Base-by-base conservation (phyloP, 2,329 filamentous ascomycete species). In the Plectosphaerella plurivora region DNA sequence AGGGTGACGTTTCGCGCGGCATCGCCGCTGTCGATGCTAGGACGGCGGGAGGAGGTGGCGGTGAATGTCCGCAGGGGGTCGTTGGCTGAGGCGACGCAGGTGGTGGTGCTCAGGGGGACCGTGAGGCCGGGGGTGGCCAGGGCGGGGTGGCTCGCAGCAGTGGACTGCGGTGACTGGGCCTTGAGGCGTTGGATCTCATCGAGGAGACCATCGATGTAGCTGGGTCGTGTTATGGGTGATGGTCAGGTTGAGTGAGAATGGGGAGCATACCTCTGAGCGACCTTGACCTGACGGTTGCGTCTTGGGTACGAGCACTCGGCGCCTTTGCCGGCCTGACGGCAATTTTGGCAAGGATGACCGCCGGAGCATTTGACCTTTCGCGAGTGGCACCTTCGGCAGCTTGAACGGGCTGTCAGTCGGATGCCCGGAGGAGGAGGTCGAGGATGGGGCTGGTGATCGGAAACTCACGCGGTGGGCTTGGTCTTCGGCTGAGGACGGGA, bases 341-440 rank as follows among this genome's bases (percentile, higher is more conserved):
- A 69, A 47, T 66, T 68, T 3, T 61, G 57, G 48, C 67, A 69
- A 1, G 67, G 67, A n/a, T 60, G 57, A 0, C 62, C 67, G 0
- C 67, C 67, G 1, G 65, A 66, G 22, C 67, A 69, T 39, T 65
- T 68, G 7, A 69, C 65, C 49, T 68, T 69, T 2, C 67, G 60
- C 1, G 66, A 58, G 50, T 61, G 69, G 41, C 57, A 74, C 53
- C 52, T 62, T 24, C 59, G 66, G 52, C 56, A 44, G 11, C 53
- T 6, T 6, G 20, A 22, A 18, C 15, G 33, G 36, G 53, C 28
- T 11, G 50, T 68, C 62, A 18, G 57, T 57, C 45, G 37, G 37
- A 37, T 37, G 35, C 11, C 4, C 11, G 35, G 35, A n/a, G 35
- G 7, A 37, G 35, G 35, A 37, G 37, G 9, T n/a, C 37, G 37